These are phyloP conservation scores for Stagonosporopsis cucurbitacearum DNA, from an alignment of 2,329 filamentous ascomycete genomes.

Conservation along the genomic window DNA sequence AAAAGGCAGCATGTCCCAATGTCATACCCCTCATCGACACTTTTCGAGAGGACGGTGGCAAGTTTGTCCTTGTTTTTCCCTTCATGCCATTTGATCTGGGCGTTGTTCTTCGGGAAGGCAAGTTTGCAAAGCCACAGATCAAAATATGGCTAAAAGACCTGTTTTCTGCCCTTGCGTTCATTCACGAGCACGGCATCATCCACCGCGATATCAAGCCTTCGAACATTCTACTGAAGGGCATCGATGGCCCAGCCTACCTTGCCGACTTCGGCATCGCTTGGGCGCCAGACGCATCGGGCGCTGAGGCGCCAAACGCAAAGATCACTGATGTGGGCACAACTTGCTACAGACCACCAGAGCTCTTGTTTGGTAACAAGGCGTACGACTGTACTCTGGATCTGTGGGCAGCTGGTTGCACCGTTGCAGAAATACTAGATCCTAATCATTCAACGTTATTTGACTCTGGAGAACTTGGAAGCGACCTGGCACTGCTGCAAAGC, in stretches of 20 bases:
- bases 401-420: slow-evolving; percentile 85
- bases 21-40: slow-evolving; percentile 74
- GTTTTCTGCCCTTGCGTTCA: slow-evolving; percentile 71
- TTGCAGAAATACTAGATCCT: slow-evolving; percentile 73
- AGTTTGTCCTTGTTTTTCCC: slow-evolving; percentile 82
- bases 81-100: slow-evolving; percentile 78
- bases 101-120: slow-evolving; percentile 64
- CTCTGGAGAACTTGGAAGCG: slow-evolving; percentile 87
- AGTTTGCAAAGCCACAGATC: slow-evolving; percentile 49
- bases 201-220: slow-evolving; percentile 95
- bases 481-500: slow-evolving; percentile 86
- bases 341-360: slow-evolving; percentile 86
- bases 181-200: slow-evolving; percentile 79
- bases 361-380: slow-evolving; percentile 79
- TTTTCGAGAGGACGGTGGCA: slow-evolving; percentile 72
- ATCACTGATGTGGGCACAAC: slow-evolving; percentile 94
- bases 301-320: slow-evolving; percentile 72
- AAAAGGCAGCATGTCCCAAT: slow-evolving; percentile 61
- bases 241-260: slow-evolving; percentile 75
- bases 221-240: slow-evolving; percentile 76
- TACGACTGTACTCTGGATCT: slow-evolving; percentile 81
- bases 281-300: slow-evolving; percentile 64
- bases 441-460: slow-evolving; percentile 74
- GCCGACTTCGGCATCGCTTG: slow-evolving; percentile 94
- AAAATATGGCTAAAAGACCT: slow-evolving; percentile 67